phyloP scores from a whole-genome alignment of 352 stramenopile genomes.

The Globisporangium rhizosaccharum region DNA sequence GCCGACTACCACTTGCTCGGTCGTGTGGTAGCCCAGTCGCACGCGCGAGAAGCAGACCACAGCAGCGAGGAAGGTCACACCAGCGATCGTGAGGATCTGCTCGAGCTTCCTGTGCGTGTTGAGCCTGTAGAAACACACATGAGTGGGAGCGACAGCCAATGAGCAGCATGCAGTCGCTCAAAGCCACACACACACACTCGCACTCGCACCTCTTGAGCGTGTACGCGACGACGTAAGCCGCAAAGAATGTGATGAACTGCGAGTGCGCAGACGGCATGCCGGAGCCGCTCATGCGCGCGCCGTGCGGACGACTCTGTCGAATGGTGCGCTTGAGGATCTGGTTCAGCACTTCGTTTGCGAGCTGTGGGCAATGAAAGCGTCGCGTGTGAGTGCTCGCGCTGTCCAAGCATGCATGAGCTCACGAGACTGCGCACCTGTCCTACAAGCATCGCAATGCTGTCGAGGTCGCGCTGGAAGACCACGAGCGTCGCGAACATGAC shows the following conservation, averaged over 20 bases:
- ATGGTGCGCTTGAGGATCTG: conserved; percentile 77
- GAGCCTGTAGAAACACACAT: conserved; percentile 20
- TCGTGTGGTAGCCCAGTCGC: conserved; percentile 72
- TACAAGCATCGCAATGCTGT: conserved; percentile 62
- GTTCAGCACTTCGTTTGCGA: conserved; percentile 71
- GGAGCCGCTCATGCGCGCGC: conserved; percentile 52
- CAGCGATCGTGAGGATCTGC: conserved; percentile 55
- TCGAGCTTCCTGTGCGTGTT: conserved; percentile 50
- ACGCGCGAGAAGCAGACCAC: conserved; percentile 72
- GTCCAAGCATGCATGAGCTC: too few species aligned
- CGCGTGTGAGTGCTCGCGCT: background rate
- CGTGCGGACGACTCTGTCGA: conserved; percentile 57
- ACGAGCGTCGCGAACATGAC: conserved; percentile 81
- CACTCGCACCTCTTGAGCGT: conserved; percentile 43
- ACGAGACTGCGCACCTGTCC: conserved; percentile 39
- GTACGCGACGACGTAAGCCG: conserved; percentile 65
- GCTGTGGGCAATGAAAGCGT: conserved; percentile 18
- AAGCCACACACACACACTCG: background rate
- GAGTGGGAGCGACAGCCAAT: background rate
- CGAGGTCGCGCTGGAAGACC: conserved; percentile 72
- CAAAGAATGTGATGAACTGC: conserved; percentile 81
- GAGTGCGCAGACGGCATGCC: conserved; percentile 81
- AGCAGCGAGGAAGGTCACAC: conserved; percentile 31
- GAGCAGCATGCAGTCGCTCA: background rate
- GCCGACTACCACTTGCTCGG: conserved; percentile 63